Evolutionary conservation across 495 filamentous ascomycete species (phyloP).

Genomic region (Aspergillus coremiiformis): DNA sequence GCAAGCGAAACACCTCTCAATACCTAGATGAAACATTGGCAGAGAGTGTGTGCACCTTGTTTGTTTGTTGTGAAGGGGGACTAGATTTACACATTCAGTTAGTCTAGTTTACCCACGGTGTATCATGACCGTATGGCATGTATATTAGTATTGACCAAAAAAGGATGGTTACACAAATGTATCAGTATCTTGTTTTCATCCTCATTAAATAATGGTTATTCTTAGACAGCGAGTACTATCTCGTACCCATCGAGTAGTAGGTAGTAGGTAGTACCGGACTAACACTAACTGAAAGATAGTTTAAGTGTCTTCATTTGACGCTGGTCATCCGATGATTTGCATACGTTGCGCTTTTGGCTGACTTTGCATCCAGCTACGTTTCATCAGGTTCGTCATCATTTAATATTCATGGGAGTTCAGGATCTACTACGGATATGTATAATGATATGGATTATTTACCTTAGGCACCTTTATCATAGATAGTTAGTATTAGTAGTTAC

Average conservation of each 20-base stretch:
- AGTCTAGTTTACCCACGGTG: no score
- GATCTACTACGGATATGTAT: no score
- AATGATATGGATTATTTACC: no score
- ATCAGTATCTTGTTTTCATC: background rate
- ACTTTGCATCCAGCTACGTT: background rate
- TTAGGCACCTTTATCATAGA: no score
- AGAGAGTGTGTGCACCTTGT: slow-evolving; percentile 14
- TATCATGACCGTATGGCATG: background rate
- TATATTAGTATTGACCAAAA: background rate
- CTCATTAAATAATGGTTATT: slow-evolving; percentile 13
- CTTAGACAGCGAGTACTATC: no score
- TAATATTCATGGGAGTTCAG: background rate
- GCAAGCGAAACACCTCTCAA: no score
- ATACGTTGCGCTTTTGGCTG: background rate
- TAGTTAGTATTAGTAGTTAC: no score
- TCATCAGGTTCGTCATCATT: background rate
- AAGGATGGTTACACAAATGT: slow-evolving; percentile 9
- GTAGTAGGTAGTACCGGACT: background rate
- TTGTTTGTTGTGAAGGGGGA: slow-evolving; percentile 7
- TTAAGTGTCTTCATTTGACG: background rate
- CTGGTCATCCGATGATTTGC: background rate
- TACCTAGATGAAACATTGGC: slow-evolving; percentile 8
- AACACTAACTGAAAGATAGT: background rate
- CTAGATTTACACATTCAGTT: slow-evolving; percentile 8
- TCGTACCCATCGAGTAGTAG: no score